Evolutionary conservation across 208 protist species (phyloP).

Genomic region (Trypanosoma congolense): DNA sequence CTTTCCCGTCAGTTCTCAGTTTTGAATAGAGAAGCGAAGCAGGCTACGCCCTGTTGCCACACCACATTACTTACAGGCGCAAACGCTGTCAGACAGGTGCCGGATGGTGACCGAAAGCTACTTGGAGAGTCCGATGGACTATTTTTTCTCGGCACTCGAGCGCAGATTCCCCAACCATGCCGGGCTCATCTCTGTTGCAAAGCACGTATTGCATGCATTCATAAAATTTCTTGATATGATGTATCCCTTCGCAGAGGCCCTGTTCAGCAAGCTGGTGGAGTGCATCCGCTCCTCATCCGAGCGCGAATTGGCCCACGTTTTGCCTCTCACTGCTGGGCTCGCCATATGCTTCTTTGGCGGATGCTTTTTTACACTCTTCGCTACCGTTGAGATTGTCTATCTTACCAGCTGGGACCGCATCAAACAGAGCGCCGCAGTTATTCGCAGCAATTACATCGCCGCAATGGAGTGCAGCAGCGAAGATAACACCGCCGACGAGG

Average conservation of each 20-base stretch:
- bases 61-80: neutral
- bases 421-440: conserved; percentile 23
- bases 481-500: conserved; percentile 43
- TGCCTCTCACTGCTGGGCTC: conserved; percentile 57
- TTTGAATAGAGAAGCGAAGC: too few relatives aligned
- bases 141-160: conserved; percentile 36
- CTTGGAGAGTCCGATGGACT: conserved; percentile 16
- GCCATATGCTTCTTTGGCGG: conserved; percentile 81
- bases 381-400: conserved; percentile 64
- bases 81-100: neutral
- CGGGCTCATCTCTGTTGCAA: conserved; percentile 19
- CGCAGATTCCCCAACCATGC: conserved; percentile 47
- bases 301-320: conserved; percentile 30
- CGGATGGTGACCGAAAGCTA: neutral
- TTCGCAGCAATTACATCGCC: conserved; percentile 64
- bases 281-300: neutral
- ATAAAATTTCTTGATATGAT: conserved; percentile 21
- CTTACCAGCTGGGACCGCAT: conserved; percentile 68
- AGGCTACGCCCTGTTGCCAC: too few relatives aligned
- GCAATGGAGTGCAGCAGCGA: conserved; percentile 46
- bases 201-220: conserved; percentile 21
- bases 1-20: too few relatives aligned
- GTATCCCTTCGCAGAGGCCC: conserved; percentile 6
- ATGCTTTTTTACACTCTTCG: conserved; percentile 62
- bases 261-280: conserved; percentile 15